Evolutionary conservation across 352 stramenopile species (phyloP).

Genomic region (Pythium phragmiticola): DNA sequence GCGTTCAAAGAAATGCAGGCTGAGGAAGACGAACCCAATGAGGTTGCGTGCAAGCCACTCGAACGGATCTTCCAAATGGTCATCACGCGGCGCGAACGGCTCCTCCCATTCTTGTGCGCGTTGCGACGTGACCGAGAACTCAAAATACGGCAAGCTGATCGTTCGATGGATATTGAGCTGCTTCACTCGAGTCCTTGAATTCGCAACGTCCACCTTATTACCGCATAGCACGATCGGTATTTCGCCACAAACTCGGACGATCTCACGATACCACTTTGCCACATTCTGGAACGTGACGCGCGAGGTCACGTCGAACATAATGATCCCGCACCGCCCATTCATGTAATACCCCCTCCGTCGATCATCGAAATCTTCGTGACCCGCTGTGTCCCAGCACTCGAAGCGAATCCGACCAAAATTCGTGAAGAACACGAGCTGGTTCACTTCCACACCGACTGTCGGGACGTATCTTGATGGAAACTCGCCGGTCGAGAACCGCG

Average conservation of each 20-base stretch:
- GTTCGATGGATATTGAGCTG: slow-evolving; percentile 99
- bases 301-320: slow-evolving; percentile 99
- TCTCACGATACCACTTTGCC: slow-evolving; percentile 99
- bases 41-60: slow-evolving; percentile 98
- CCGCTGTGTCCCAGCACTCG: slow-evolving; percentile 99
- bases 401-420: slow-evolving; percentile 99
- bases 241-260: slow-evolving; percentile 99
- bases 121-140: slow-evolving; percentile 98
- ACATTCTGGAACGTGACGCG: slow-evolving; percentile 99
- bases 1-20: background rate
- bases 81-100: slow-evolving; percentile 72
- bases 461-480: no score
- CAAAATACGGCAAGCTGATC: slow-evolving; percentile 99
- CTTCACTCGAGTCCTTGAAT: slow-evolving; percentile 99
- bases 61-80: slow-evolving; percentile 90
- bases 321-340: slow-evolving; percentile 99
- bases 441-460: no score
- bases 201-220: slow-evolving; percentile 99
- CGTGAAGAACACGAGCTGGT: slow-evolving; percentile 99
- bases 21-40: slow-evolving; percentile 69
- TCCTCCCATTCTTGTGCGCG: no score
- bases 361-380: slow-evolving; percentile 98
- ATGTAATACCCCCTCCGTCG: slow-evolving; percentile 98
- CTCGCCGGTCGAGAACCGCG: no score
- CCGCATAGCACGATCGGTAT: slow-evolving; percentile 99